A percentile compares a stretch with the other conserved stretches of the same genome.
Conservation (phyloP, 768 basidiomycete species). For the Boletus tomentosulus region DNA sequence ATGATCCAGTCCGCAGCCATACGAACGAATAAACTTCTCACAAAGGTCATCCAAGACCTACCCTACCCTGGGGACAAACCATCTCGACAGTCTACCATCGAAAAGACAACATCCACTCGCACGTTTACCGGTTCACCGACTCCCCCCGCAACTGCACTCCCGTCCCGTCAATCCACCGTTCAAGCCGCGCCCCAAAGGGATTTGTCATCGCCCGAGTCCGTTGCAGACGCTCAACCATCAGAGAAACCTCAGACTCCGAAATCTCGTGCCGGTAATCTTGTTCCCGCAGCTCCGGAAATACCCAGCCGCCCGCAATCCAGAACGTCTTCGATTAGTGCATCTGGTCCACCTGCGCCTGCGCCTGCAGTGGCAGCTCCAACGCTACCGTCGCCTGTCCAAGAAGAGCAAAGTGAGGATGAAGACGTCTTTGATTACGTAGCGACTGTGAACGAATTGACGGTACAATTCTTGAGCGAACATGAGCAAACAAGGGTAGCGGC, state of each 20-base stretch:
- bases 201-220: constrained; percentile 43
- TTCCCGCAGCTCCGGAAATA: constrained; percentile 26
- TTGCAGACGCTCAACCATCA: constrained; percentile 31
- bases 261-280: constrained; percentile 24
- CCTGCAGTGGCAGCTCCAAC: constrained; percentile 28
- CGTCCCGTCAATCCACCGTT: constrained; percentile 49
- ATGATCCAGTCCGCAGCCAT: constrained; percentile 87
- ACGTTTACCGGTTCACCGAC: constrained; percentile 53
- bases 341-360: constrained; percentile 33
- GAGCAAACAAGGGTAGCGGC: constrained; percentile 96
- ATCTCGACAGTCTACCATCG: constrained; percentile 19
- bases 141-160: constrained; percentile 39
- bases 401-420: constrained; percentile 47
- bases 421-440: constrained; percentile 90
- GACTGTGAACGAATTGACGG: constrained; percentile 87
- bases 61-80: constrained; percentile 63
- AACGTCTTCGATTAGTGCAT: constrained; percentile 42
- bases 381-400: constrained; percentile 27
- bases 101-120: constrained; percentile 35
- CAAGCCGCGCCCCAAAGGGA: constrained; percentile 44
- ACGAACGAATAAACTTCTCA: constrained; percentile 81
- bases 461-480: constrained; percentile 94
- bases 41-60: constrained; percentile 79
- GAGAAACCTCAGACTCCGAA: constrained; percentile 38
- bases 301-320: constrained; percentile 65